Percentiles rank a stretch among this genome's conserved stretches.
phyloP scores from a whole-genome alignment of 139 green algal species.

The Closterium sp. region DNA sequence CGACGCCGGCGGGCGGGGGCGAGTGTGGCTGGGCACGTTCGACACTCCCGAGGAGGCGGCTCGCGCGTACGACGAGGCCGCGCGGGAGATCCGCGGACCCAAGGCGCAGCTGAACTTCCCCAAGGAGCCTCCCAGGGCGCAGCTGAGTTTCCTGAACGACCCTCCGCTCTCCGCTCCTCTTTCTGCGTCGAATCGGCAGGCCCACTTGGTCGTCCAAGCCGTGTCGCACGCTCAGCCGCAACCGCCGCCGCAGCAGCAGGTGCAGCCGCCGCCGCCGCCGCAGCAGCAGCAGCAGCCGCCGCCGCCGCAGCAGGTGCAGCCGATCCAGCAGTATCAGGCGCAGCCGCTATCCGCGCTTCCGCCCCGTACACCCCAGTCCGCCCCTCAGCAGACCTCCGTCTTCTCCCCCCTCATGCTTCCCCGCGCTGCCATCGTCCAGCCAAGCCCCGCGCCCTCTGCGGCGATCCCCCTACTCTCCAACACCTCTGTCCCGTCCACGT shows the following conservation, averaged over 20 bases:
- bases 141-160: not conserved
- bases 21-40: slow-evolving; percentile 20
- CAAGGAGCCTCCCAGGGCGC: not conserved
- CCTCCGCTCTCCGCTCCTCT: not conserved
- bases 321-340: not conserved
- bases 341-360: not conserved
- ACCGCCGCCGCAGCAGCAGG: too few species aligned
- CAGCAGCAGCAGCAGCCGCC: not conserved
- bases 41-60: slow-evolving; percentile 12
- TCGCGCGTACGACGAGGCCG: slow-evolving; percentile 16
- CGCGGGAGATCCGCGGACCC: not conserved
- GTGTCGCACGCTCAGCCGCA: not conserved
- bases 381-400: not conserved
- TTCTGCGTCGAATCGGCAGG: not conserved
- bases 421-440: not conserved
- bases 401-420: not conserved
- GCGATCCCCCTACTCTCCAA: not conserved
- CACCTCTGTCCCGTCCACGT: not conserved
- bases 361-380: not conserved
- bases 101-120: slow-evolving; percentile 7
- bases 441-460: not conserved
- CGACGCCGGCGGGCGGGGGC: not conserved
- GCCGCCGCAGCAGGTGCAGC: not conserved
- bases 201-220: not conserved
- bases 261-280: too few species aligned